Percentiles rank a stretch among this genome's conserved stretches.
Conservation (phyloP, 2,329 filamentous ascomycete species). For the Aschersonia sp. region DNA sequence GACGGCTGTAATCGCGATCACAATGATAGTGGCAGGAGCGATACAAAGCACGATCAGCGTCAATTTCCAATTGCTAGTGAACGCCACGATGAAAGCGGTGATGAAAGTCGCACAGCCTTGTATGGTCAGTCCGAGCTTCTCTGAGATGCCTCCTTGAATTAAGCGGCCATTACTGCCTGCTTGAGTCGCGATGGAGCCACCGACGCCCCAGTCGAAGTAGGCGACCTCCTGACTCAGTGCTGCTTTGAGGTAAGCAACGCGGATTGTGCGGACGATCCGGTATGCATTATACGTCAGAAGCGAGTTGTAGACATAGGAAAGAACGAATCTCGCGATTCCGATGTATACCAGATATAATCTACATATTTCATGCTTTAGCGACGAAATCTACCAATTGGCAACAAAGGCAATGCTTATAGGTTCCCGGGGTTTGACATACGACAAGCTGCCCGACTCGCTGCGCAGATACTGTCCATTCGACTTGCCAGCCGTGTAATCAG, state of each 20-base stretch:
- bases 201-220: conserved; percentile 28
- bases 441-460: conserved; percentile 8
- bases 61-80: conserved; percentile 27
- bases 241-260: conserved; percentile 33
- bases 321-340: conserved; percentile 35
- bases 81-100: conserved; percentile 22
- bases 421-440: conserved; percentile 10
- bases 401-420: conserved; percentile 15
- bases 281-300: conserved; percentile 34
- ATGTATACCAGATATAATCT: conserved; percentile 44
- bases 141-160: conserved; percentile 24
- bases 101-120: conserved; percentile 23
- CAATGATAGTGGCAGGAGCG: conserved; percentile 11
- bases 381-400: not conserved
- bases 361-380: not conserved
- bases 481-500: conserved; percentile 14
- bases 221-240: conserved; percentile 35
- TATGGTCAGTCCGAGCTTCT: conserved; percentile 24
- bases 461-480: conserved; percentile 14
- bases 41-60: conserved; percentile 23
- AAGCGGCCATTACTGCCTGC: conserved; percentile 29
- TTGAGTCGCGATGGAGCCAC: conserved; percentile 26
- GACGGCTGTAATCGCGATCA: conserved; percentile 14
- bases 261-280: conserved; percentile 31
- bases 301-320: conserved; percentile 31